Percentiles rank a stretch among this genome's conserved stretches.
Evolutionary conservation across 2,329 filamentous ascomycete genomes (phyloP).

Genomic region (Zelopaecilomyces penicillatus): DNA sequence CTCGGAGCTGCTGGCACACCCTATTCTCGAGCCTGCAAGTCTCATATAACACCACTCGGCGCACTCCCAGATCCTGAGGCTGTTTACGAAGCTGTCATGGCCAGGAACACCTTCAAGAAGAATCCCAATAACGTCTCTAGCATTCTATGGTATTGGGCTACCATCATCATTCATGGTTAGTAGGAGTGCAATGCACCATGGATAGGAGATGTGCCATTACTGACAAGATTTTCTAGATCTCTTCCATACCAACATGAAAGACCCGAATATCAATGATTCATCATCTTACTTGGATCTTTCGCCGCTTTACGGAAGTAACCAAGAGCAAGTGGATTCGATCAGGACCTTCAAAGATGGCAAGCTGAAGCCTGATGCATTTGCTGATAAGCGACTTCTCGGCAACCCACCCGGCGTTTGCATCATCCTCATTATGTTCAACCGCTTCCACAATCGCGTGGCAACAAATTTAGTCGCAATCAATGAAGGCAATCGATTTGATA

Average conservation of each 20-base stretch:
- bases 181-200: background rate
- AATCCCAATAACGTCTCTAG: conserved; percentile 67
- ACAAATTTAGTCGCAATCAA: conserved; percentile 78
- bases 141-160: conserved; percentile 64
- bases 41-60: conserved; percentile 49
- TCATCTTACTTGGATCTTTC: conserved; percentile 66
- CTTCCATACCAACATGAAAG: conserved; percentile 58
- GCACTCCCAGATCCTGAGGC: conserved; percentile 58
- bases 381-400: conserved; percentile 60
- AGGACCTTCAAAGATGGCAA: conserved; percentile 62
- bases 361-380: conserved; percentile 65
- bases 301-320: conserved; percentile 62
- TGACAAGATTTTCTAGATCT: conserved; percentile 37
- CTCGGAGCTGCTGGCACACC: conserved; percentile 59
- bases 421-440: conserved; percentile 68
- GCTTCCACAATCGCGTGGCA: conserved; percentile 82
- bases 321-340: conserved; percentile 57
- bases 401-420: conserved; percentile 66
- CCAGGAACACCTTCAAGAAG: conserved; percentile 37
- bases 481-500: conserved; percentile 68
- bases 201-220: background rate
- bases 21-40: conserved; percentile 57
- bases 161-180: conserved; percentile 62
- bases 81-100: conserved; percentile 57
- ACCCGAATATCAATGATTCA: conserved; percentile 55